These are phyloP conservation scores for Phytophthora litchii DNA, from an alignment of 352 stramenopile genomes.

Conservation along the genomic window DNA sequence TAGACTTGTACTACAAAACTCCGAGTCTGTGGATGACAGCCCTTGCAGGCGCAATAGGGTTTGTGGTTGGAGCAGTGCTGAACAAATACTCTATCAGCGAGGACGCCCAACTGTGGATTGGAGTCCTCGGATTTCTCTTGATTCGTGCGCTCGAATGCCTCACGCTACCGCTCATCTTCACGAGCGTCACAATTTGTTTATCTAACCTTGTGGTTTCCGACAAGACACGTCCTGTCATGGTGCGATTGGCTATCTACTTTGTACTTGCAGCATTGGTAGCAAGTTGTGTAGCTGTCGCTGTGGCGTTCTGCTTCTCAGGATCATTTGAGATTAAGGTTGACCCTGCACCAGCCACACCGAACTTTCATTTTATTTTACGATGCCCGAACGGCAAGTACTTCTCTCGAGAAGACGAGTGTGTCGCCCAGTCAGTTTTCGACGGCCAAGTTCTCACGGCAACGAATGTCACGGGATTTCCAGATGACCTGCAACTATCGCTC, in stretches of 20 bases:
- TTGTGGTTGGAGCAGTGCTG: constrained; percentile 43
- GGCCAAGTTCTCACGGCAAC: constrained; percentile 39
- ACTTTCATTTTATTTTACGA: constrained; percentile 46
- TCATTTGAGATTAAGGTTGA: constrained; percentile 31
- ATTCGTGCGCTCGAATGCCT: constrained; percentile 53
- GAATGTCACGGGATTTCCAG: constrained; percentile 57
- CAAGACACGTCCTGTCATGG: constrained; percentile 54
- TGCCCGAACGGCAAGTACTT: constrained; percentile 64
- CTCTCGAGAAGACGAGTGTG: constrained; percentile 30
- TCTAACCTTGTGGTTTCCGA: constrained; percentile 58
- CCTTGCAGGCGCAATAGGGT: constrained; percentile 40
- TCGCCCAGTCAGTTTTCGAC: constrained; percentile 32
- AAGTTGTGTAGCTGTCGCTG: constrained; percentile 41
- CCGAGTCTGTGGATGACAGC: constrained; percentile 47
- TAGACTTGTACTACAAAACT: constrained; percentile 57
- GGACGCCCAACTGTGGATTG: constrained; percentile 48
- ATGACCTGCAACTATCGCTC: constrained; percentile 31
- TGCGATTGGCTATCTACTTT: constrained; percentile 57
- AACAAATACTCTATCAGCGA: constrained; percentile 33
- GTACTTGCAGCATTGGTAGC: constrained; percentile 46
- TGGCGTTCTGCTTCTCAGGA: constrained; percentile 41
- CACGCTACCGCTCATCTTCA: constrained; percentile 72
- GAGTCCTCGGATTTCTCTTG: constrained; percentile 41
- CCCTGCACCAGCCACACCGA: constrained; percentile 15
- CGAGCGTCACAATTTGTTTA: constrained; percentile 66